Conservation (phyloP, 2,329 filamentous ascomycete species). For the Hymenoscyphus fraxineus region DNA sequence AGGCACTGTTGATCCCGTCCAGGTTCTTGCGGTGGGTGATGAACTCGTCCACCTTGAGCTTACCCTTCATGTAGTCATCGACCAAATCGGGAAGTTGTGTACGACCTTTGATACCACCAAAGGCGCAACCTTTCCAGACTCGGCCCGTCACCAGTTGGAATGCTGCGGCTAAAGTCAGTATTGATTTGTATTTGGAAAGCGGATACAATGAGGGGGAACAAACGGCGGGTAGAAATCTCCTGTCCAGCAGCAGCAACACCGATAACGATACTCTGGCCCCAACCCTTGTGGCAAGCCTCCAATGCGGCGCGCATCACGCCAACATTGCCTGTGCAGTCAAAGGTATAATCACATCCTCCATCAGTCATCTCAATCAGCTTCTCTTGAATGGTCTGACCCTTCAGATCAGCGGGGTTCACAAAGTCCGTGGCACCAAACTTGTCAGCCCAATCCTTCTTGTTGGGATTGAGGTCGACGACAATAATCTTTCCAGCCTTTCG, state of each 20-base stretch:
- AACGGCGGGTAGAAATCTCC: constrained; percentile 90
- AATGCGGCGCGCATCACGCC: constrained; percentile 92
- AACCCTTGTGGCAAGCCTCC: constrained; percentile 98
- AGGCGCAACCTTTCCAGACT: constrained; percentile 96
- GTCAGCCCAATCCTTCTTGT: constrained; percentile 85
- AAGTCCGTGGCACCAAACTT: constrained; percentile 98
- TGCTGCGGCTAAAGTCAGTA: constrained; percentile 48
- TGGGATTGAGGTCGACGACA: constrained; percentile 76
- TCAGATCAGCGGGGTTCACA: constrained; percentile 82
- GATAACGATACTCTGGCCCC: constrained; percentile 97
- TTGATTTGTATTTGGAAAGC: constrained; percentile 7
- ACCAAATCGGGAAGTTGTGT: constrained; percentile 86
- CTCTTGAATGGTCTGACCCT: constrained; percentile 79
- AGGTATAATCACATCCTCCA: constrained; percentile 97
- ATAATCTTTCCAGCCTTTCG: constrained; percentile 46
- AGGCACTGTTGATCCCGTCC: constrained; percentile 81
- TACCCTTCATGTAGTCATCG: constrained; percentile 80
- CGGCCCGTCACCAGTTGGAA: constrained; percentile 98
- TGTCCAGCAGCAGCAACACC: constrained; percentile 94
- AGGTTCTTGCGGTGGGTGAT: constrained; percentile 92
- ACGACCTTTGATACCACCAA: constrained; percentile 96
- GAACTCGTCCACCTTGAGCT: constrained; percentile 98
- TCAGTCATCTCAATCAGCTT: constrained; percentile 97
- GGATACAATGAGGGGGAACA: constrained; percentile 40
- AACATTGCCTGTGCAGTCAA: constrained; percentile 98